Evolutionary conservation across 2,329 filamentous ascomycete species (phyloP), one percentile per base, ranked within the genome.

Genomic region (Aspergillus phoenicis): DNA sequence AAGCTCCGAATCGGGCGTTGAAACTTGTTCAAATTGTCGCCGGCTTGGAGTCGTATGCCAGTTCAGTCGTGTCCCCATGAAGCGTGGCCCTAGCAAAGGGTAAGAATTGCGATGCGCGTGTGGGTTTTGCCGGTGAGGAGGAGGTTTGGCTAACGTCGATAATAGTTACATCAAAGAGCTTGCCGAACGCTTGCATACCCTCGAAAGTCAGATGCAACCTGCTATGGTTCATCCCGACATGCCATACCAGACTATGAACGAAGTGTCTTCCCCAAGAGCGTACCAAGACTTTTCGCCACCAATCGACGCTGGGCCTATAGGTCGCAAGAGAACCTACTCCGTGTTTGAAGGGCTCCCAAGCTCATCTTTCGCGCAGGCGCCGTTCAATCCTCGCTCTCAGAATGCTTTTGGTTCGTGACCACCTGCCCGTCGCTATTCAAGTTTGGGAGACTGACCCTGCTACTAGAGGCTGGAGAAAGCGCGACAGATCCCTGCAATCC

Each of bases 81-180:
- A 95, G 77, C 85, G 91, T 62, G 92, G 93, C 1, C 92, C 93
- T 2, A 95, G 90, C 72, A 97, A 96, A 84, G 93, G 93, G 84
- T 91, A 83, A 69, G 66, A 64, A 28, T 49, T 15, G 22, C 33
- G n/a, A 36, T 28, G n/a, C 41, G 53, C 30, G 43, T 58, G 2
- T 24, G 39, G 24, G 28, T 11, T 57, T 51, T 38, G 28, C 4
- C 15, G 2, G 5, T 41, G 28, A 52, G 28, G 17, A 59, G 52
- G 61, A 59, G 51, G 61, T 48, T 45, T 30, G 22, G 62, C 70
- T 73, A 49, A 73, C 64, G 59, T 51, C 51, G 17, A 49, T 62
- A 28, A 55, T 69, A 91, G 89, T 15, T 96, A 96, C 70, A 97
- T 97, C 74, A 96, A 96, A 73, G 92, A 96, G 75, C 84, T 97